phyloP scores from a whole-genome alignment of 2,329 filamentous ascomycete species.

The Arachnomyces sp. region DNA sequence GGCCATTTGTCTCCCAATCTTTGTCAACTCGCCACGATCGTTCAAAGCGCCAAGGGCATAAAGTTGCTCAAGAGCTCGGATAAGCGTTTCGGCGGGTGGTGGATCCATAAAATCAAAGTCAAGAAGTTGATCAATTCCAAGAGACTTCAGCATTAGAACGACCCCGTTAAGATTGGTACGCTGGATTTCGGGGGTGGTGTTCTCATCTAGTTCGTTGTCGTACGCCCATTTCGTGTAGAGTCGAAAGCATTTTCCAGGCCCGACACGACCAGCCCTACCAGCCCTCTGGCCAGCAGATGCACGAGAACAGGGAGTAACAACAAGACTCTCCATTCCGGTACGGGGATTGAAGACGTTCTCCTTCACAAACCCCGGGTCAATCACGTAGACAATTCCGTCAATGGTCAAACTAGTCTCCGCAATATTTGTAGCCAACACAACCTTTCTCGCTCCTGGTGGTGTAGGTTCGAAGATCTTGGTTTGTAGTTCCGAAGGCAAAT shows the following conservation, averaged over 20 bases:
- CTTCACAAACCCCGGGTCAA: constrained; percentile 91
- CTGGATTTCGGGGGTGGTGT: constrained; percentile 86
- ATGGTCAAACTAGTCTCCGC: constrained; percentile 94
- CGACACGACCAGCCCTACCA: constrained; percentile 84
- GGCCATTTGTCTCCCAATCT: constrained; percentile 85
- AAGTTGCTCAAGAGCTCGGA: constrained; percentile 78
- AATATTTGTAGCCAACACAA: constrained; percentile 92
- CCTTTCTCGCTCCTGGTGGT: constrained; percentile 74
- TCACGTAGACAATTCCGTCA: constrained; percentile 91
- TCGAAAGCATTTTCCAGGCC: constrained; percentile 85
- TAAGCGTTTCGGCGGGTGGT: constrained; percentile 80
- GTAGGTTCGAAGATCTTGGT: constrained; percentile 92
- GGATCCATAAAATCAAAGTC: constrained; percentile 96
- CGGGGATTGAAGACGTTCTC: constrained; percentile 88
- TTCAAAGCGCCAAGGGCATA: constrained; percentile 87
- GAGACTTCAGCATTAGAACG: constrained; percentile 75
- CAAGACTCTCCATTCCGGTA: constrained; percentile 84
- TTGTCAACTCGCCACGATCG: constrained; percentile 79
- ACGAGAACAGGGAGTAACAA: constrained; percentile 82
- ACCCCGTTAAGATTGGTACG: constrained; percentile 78
- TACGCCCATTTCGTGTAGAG: constrained; percentile 91
- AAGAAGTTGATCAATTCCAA: constrained; percentile 86
- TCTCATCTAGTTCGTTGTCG: constrained; percentile 90
- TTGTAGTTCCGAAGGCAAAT: constrained; percentile 82
- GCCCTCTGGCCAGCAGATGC: constrained; percentile 89